These are phyloP conservation scores for Tolypocladium ophioglossoides DNA, from an alignment of 2,329 filamentous ascomycete genomes.

Conservation along the genomic window DNA sequence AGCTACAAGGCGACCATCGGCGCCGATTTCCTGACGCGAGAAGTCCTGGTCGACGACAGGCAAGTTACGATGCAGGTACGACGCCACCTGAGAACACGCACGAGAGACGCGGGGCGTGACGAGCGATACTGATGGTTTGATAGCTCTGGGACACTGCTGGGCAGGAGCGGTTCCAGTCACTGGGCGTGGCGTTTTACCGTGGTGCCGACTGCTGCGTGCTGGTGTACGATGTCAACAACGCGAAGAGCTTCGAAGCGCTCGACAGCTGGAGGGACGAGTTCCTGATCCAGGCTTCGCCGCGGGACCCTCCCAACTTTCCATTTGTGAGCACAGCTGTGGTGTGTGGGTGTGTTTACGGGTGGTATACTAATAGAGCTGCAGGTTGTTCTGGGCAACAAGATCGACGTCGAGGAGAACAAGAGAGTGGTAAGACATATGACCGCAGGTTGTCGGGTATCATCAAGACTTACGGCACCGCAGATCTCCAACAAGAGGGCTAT, in stretches of 20 bases:
- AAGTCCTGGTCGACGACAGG: conserved; percentile 93
- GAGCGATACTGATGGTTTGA: conserved; percentile 3
- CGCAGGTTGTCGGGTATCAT: neutral
- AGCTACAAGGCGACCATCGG: conserved; percentile 99
- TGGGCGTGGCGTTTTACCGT: conserved; percentile 95
- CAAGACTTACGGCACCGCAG: conserved; percentile 26
- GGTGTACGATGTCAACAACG: conserved; percentile 97
- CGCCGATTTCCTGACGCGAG: conserved; percentile 95
- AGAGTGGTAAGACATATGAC: conserved; percentile 53
- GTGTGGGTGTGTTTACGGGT: neutral
- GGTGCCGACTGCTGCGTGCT: conserved; percentile 96
- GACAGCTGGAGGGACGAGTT: conserved; percentile 99
- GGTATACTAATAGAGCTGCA: conserved; percentile 24
- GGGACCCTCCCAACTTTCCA: conserved; percentile 94
- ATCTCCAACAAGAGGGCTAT: conserved; percentile 93
- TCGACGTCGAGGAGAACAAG: conserved; percentile 97
- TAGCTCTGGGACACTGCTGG: conserved; percentile 97
- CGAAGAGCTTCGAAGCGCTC: conserved; percentile 96
- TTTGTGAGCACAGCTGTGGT: conserved; percentile 54
- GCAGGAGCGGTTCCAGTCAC: conserved; percentile 93
- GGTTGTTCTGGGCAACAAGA: conserved; percentile 97
- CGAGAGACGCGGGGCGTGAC: conserved; percentile 4
- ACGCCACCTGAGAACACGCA: conserved; percentile 2
- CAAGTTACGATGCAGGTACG: conserved; percentile 95
- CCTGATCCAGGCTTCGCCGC: conserved; percentile 89